A percentile compares a stretch with the other conserved stretches of the same genome.
Evolutionary conservation across 1,139 yeast genomes (phyloP).

Genomic region (Hyphopichia pseudoburtonii): DNA sequence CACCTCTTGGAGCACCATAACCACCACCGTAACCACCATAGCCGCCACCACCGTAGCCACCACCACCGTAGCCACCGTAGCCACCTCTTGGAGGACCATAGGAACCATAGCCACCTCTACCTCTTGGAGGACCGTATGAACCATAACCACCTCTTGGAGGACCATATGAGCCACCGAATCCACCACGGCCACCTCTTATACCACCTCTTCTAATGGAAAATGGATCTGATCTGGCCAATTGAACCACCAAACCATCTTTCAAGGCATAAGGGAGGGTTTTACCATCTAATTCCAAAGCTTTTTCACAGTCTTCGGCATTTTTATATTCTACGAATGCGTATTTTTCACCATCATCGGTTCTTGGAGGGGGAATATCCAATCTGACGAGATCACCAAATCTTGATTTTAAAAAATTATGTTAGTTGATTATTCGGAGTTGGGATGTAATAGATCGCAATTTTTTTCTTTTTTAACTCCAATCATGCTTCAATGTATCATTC

Average conservation of each 20-base stretch:
- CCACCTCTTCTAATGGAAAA: slow-evolving; percentile 39
- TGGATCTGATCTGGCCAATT: slow-evolving; percentile 60
- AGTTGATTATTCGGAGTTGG: slow-evolving; percentile 6
- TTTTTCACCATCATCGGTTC: slow-evolving; percentile 61
- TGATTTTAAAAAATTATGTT: slow-evolving; percentile 4
- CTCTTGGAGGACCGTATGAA: slow-evolving; percentile 14
- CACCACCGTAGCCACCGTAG: slow-evolving; percentile 18
- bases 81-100: slow-evolving; percentile 17
- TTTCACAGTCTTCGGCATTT: slow-evolving; percentile 59
- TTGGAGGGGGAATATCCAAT: slow-evolving; percentile 71
- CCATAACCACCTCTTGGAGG: slow-evolving; percentile 21
- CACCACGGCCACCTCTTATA: slow-evolving; percentile 30
- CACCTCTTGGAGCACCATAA: slow-evolving; percentile 8
- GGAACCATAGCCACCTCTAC: slow-evolving; percentile 13
- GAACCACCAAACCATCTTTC: slow-evolving; percentile 49
- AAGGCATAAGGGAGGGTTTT: slow-evolving; percentile 41
- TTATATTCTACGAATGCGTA: slow-evolving; percentile 75
- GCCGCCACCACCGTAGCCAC: slow-evolving; percentile 18
- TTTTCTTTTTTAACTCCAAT: too few relatives aligned
- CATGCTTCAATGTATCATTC: neutral
- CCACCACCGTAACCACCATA: slow-evolving; percentile 10
- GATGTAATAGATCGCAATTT: too few relatives aligned
- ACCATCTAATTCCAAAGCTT: slow-evolving; percentile 55
- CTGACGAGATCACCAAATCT: slow-evolving; percentile 66
- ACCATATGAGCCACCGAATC: slow-evolving; percentile 14